Conservation (phyloP, 306 rosid genomes). For the Amphicarpaea edgeworthii region DNA sequence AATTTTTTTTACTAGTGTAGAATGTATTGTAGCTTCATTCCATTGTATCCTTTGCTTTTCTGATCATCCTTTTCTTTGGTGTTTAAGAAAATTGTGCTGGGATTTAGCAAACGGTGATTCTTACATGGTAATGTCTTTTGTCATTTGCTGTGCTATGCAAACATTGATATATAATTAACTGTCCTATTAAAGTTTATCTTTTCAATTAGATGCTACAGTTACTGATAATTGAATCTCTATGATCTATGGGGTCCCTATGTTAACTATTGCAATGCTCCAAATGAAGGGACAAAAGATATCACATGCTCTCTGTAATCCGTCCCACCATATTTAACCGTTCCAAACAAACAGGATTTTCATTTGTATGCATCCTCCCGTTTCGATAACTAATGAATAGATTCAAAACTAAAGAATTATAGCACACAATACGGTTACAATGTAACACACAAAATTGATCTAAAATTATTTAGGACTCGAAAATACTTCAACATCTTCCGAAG, state of each 20-base stretch:
- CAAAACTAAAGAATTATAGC: too few species aligned
- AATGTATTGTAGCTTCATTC: background rate
- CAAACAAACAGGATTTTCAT: too few species aligned
- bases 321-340: too few species aligned
- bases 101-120: constrained; percentile 5
- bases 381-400: too few species aligned
- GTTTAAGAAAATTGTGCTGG: background rate
- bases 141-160: background rate
- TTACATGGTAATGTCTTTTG: background rate
- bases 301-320: too few species aligned
- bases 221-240: background rate
- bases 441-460: too few species aligned
- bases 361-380: too few species aligned
- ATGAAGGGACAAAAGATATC: too few species aligned
- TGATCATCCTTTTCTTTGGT: background rate
- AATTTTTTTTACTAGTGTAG: background rate
- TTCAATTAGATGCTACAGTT: background rate
- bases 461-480: too few species aligned
- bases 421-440: too few species aligned
- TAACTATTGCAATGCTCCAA: too few species aligned
- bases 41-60: background rate
- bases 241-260: background rate
- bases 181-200: background rate
- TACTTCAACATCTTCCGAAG: too few species aligned
- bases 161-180: background rate